Percentiles rank a stretch among this genome's conserved stretches.
Evolutionary conservation across 495 filamentous ascomycete species (phyloP).

Genomic region (Penicillium paradoxum): DNA sequence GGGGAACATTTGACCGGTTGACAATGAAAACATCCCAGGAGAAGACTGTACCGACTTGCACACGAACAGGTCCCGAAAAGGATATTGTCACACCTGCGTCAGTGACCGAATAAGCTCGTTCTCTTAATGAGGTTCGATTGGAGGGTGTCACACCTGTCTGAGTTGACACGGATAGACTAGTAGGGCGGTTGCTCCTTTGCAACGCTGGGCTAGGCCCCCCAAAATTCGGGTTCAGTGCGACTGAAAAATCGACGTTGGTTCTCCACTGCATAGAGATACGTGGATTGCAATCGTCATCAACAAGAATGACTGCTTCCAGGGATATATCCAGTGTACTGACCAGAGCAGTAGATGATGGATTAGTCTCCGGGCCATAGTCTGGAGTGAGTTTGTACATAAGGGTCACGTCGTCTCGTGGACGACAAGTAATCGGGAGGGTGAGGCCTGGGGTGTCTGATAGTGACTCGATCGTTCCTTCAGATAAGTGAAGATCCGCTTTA

Average conservation of each 20-base stretch:
- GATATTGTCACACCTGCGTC: constrained; percentile 75
- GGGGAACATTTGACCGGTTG: constrained; percentile 63
- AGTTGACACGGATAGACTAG: constrained; percentile 44
- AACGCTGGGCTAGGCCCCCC: constrained; percentile 56
- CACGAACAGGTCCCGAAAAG: constrained; percentile 56
- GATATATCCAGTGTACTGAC: constrained; percentile 56
- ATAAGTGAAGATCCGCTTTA: constrained; percentile 59
- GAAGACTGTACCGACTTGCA: constrained; percentile 71
- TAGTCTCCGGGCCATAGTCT: constrained; percentile 52
- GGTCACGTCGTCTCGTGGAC: constrained; percentile 78
- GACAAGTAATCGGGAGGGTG: constrained; percentile 60
- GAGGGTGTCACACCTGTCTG: constrained; percentile 26
- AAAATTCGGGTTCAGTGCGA: constrained; percentile 57
- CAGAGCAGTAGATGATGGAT: constrained; percentile 41
- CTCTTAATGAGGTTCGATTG: constrained; percentile 51
- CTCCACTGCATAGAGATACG: constrained; percentile 75
- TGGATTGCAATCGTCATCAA: constrained; percentile 64
- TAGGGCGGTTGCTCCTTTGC: constrained; percentile 48
- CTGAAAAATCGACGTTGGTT: constrained; percentile 76
- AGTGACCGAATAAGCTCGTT: constrained; percentile 43
- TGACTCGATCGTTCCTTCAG: constrained; percentile 62
- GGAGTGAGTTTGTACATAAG: constrained; percentile 76
- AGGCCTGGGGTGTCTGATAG: constrained; percentile 57
- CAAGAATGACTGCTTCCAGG: constrained; percentile 59
- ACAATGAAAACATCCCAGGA: constrained; percentile 86